These are phyloP conservation scores for Microbotryum lychnidis-dioicae DNA, from an alignment of 1,284 basidiomycete species.

Conservation along the genomic window DNA sequence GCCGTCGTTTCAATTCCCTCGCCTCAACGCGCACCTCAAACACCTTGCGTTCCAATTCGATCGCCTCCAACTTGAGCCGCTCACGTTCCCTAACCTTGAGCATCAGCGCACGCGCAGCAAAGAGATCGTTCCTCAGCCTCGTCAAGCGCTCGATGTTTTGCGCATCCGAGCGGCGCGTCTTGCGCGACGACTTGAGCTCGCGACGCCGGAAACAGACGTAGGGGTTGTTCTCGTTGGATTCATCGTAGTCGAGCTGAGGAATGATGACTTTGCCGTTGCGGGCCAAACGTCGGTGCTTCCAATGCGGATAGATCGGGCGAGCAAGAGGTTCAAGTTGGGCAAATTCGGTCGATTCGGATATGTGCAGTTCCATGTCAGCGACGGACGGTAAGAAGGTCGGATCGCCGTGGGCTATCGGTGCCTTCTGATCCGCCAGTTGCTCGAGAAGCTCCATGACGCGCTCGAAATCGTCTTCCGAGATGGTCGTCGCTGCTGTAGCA, in stretches of 20 bases:
- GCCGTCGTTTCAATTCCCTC: slow-evolving; percentile 70
- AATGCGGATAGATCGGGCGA: slow-evolving; percentile 65
- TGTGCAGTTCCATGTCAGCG: too few species aligned
- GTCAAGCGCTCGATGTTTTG: slow-evolving; percentile 79
- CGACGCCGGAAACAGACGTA: slow-evolving; percentile 97
- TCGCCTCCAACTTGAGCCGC: slow-evolving; percentile 58
- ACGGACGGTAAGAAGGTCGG: slow-evolving; percentile 1
- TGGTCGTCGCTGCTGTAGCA: slow-evolving; percentile 45
- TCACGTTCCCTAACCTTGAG: slow-evolving; percentile 64
- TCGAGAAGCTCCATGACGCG: slow-evolving; percentile 92
- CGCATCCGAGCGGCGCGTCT: slow-evolving; percentile 83
- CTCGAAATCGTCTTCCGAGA: slow-evolving; percentile 87
- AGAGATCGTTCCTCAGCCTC: slow-evolving; percentile 68
- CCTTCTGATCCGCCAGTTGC: slow-evolving; percentile 76
- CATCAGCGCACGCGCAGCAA: slow-evolving; percentile 63
- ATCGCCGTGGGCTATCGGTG: slow-evolving; percentile 76
- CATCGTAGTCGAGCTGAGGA: slow-evolving; percentile 54
- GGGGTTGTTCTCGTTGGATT: slow-evolving; percentile 87
- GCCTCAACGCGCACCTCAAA: slow-evolving; percentile 72
- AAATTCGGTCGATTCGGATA: too few species aligned
- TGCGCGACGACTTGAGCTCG: slow-evolving; percentile 87
- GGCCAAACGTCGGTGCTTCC: slow-evolving; percentile 66
- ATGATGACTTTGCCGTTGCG: slow-evolving; percentile 70
- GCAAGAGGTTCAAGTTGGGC: slow-evolving; percentile 48
- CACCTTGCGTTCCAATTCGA: slow-evolving; percentile 54